Conservation (phyloP, 2,329 filamentous ascomycete genomes). For the Tolypocladium tundrense region DNA sequence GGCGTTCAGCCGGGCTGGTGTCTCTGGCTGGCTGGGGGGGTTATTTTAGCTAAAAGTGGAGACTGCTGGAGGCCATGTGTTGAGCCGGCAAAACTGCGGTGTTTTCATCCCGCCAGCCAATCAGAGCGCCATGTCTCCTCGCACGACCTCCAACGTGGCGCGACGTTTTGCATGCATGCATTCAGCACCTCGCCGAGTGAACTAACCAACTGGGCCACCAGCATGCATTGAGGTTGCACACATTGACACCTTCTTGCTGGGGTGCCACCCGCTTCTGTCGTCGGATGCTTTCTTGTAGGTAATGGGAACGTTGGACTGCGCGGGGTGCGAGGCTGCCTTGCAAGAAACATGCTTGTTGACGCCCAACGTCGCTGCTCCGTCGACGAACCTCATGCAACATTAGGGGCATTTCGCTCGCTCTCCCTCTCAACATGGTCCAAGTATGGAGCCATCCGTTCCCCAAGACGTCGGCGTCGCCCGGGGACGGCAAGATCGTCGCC, state of each 20-base stretch:
- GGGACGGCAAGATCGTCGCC: constrained; percentile 68
- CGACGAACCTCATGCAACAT: background rate
- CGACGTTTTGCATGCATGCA: background rate
- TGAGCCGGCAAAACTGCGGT: background rate
- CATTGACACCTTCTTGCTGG: background rate
- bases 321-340: background rate
- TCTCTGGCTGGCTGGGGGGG: background rate
- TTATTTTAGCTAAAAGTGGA: constrained; percentile 5
- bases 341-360: background rate
- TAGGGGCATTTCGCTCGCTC: background rate
- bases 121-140: background rate
- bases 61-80: background rate
- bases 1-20: constrained; percentile 3
- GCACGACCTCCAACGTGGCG: background rate
- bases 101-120: background rate
- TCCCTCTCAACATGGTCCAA: constrained; percentile 5
- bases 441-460: constrained; percentile 52
- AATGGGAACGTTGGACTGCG: background rate
- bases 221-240: background rate
- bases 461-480: constrained; percentile 60
- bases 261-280: background rate
- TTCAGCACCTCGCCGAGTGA: background rate
- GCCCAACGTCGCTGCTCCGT: background rate
- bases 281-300: background rate
- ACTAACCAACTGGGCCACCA: background rate